Conservation (phyloP, 176 grass and related monocot genomes). For the Tuctoria greenei region DNA sequence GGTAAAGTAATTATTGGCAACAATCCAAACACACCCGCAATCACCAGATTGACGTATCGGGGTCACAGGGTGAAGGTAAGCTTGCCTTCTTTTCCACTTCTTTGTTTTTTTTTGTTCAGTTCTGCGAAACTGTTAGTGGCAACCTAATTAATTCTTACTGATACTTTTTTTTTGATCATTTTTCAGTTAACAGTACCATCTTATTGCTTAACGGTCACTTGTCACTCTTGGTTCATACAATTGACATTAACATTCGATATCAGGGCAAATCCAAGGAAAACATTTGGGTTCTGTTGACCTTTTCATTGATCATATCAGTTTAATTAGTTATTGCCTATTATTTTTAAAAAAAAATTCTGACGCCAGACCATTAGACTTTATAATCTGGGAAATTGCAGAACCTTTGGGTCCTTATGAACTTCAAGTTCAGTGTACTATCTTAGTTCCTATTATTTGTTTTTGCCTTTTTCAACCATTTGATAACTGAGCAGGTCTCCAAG, state of each 20-base stretch:
- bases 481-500: neutral
- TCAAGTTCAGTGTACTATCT: neutral
- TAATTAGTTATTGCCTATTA: neutral
- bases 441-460: neutral
- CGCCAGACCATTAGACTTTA: neutral
- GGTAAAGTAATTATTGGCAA: no score
- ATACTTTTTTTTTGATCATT: neutral
- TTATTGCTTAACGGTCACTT: neutral
- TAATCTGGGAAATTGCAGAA: neutral
- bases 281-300: neutral
- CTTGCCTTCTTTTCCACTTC: neutral
- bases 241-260: neutral
- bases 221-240: neutral
- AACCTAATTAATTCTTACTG: neutral
- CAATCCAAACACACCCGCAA: no score
- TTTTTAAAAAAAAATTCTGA: neutral
- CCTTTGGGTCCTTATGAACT: neutral
- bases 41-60: constrained; percentile 53
- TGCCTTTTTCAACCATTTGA: neutral
- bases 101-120: neutral
- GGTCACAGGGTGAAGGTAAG: constrained; percentile 63
- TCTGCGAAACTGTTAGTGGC: constrained; percentile 5
- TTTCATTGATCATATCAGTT: neutral
- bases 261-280: neutral
- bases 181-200: neutral